Base-by-base conservation (phyloP, 805 yeast species). In the Pichia nakasei region DNA sequence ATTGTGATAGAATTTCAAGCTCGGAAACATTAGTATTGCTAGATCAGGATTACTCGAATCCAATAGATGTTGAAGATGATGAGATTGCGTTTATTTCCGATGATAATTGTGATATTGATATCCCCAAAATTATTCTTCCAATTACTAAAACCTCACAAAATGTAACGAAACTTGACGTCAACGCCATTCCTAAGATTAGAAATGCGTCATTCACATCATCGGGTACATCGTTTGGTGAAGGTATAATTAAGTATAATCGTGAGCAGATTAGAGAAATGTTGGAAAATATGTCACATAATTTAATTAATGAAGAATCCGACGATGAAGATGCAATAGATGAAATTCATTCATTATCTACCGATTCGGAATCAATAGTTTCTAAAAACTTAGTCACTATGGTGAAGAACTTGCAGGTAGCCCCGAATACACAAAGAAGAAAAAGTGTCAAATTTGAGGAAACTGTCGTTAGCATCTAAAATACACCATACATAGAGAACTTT, bases 201-300 rank as follows among this genome's bases (percentile, higher is more conserved):
- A 40, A 40, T 6, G 57, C 65, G 1, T 59, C 64, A 5, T 59
- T 61, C 35, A 61, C 66, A n/a, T 61, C 66, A 2, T 58, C 64
- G 1, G 66, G 66, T 22, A 56, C 57, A 17, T 61, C 65, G 13
- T 61, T 61, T 45, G 66, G 66, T 18, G 66, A 61, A 43, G 66
- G 66, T 5, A 61, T 61, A 21, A 59, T 61, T 35, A 61, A 60
- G 46, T 61, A 57, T 44, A 60, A 55, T 42, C 48, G 66, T 27
- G 54, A 52, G 26, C 66, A 61, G 45, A 60, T 61, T 19, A 45
- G 63, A 18, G 64, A 59, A 39, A 61, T 61, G 66, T 41, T 61
- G 18, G 49, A 53, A 33, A 49, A 49, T n/a, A 44, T 60, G 52
- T 43, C 60, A 4, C 24, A 52, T 17, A 45, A 47, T 5, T 51